Percentiles rank a stretch among this genome's conserved stretches.
Conservation (phyloP, 1,284 basidiomycete genomes). For the Peniophora sp. region DNA sequence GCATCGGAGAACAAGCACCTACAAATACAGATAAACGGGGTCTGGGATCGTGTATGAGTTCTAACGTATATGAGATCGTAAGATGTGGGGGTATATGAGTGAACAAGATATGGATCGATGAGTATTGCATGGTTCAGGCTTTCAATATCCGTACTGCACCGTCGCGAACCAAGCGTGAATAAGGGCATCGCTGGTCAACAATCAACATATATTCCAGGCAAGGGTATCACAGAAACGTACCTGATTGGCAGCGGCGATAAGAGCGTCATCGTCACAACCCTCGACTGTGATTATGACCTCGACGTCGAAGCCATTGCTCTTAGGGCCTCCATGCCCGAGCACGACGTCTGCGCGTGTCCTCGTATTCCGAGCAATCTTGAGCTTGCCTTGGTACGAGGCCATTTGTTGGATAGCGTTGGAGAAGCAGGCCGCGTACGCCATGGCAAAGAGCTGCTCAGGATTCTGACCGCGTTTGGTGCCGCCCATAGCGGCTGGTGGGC, state of each 20-base stretch:
- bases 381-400: background rate
- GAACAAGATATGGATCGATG: no score
- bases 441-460: conserved; percentile 35
- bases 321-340: background rate
- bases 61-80: no score
- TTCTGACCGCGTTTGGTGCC: conserved; percentile 33
- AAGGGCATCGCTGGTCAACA: background rate
- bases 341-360: background rate
- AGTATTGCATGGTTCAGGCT: no score
- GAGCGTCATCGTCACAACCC: background rate
- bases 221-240: background rate
- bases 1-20: no score
- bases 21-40: no score
- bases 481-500: conserved; percentile 27
- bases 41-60: no score
- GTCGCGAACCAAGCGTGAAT: background rate
- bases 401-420: background rate
- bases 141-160: background rate
- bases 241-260: background rate
- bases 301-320: background rate
- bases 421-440: conserved; percentile 21
- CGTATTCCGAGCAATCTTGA: background rate
- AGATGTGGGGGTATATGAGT: background rate
- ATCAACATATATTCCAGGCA: background rate
- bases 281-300: background rate